Evolutionary conservation across 768 basidiomycete species (phyloP).

Genomic region (Lyophyllum semitale): DNA sequence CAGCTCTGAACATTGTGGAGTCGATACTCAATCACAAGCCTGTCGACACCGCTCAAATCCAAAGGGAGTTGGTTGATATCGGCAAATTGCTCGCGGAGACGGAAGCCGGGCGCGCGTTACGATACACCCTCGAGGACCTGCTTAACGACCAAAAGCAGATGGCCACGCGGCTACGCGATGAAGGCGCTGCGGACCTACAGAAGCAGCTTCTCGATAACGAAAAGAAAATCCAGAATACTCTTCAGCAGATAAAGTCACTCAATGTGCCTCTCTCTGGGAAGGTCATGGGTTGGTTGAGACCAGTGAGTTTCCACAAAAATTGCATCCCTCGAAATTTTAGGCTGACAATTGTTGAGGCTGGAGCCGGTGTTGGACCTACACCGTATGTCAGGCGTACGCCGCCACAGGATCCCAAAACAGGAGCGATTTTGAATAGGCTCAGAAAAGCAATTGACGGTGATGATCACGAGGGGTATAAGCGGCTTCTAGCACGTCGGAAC

Average conservation of each 20-base stretch:
- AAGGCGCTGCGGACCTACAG: slow-evolving; percentile 7
- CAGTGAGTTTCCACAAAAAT: no score
- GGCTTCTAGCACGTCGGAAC: no score
- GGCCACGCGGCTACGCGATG: slow-evolving; percentile 7
- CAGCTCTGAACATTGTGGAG: slow-evolving; percentile 6
- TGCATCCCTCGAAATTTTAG: no score
- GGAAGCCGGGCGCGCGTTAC: slow-evolving; percentile 19
- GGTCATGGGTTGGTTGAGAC: no score
- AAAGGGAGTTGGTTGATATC: slow-evolving; percentile 24
- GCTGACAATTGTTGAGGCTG: no score
- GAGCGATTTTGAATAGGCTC: no score
- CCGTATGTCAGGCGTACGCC: no score
- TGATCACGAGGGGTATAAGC: no score
- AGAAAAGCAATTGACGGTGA: no score
- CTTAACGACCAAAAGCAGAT: slow-evolving; percentile 7
- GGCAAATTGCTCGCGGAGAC: slow-evolving; percentile 23
- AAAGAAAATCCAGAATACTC: slow-evolving; percentile 17
- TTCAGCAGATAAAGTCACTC: neutral
- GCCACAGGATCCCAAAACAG: no score
- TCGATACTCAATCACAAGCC: slow-evolving; percentile 8
- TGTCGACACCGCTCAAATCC: slow-evolving; percentile 17
- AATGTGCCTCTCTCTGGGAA: no score
- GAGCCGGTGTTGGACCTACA: no score
- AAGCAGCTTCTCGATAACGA: slow-evolving; percentile 15
- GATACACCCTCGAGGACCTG: slow-evolving; percentile 16